Percentiles rank a stretch among this genome's conserved stretches.
phyloP scores from a whole-genome alignment of 2,329 filamentous ascomycete genomes.

The Aspergillus tanneri region DNA sequence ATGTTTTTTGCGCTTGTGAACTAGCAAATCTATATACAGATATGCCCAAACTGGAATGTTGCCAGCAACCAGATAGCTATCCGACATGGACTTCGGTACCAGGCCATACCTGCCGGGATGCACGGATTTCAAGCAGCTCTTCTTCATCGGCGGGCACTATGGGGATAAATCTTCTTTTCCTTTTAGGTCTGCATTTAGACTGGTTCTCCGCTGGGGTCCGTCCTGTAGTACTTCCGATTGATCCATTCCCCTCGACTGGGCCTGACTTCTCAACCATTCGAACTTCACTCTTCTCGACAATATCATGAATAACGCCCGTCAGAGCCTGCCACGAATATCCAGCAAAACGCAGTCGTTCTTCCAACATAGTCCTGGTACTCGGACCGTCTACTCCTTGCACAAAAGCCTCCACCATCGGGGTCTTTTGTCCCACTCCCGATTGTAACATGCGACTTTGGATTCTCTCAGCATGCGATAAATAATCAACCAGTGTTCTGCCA shows the following conservation, averaged over 20 bases:
- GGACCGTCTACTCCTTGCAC: slow-evolving; percentile 31
- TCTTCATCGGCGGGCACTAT: slow-evolving; percentile 32
- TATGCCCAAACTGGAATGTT: slow-evolving; percentile 6
- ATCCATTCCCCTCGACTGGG: too few relatives aligned
- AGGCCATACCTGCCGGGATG: background rate
- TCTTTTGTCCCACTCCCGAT: too few relatives aligned
- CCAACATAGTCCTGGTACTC: slow-evolving; percentile 17
- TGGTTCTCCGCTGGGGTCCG: too few relatives aligned
- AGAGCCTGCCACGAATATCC: slow-evolving; percentile 30
- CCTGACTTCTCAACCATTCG: background rate
- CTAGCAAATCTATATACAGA: slow-evolving; percentile 8
- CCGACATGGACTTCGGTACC: background rate
- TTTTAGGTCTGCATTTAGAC: slow-evolving; percentile 6
- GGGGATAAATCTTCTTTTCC: slow-evolving; percentile 27
- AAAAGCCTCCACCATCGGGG: too few relatives aligned
- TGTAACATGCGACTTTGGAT: too few relatives aligned
- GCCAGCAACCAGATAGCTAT: background rate
- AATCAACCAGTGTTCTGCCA: too few relatives aligned
- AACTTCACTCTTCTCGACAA: background rate
- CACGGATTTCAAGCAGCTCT: slow-evolving; percentile 15
- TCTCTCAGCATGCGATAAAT: too few relatives aligned
- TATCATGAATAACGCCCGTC: slow-evolving; percentile 11
- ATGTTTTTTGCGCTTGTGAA: slow-evolving; percentile 1
- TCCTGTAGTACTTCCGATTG: too few relatives aligned
- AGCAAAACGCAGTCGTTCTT: slow-evolving; percentile 22